Conservation (phyloP, 2,329 filamentous ascomycete species). For the Metarhizium rileyi region DNA sequence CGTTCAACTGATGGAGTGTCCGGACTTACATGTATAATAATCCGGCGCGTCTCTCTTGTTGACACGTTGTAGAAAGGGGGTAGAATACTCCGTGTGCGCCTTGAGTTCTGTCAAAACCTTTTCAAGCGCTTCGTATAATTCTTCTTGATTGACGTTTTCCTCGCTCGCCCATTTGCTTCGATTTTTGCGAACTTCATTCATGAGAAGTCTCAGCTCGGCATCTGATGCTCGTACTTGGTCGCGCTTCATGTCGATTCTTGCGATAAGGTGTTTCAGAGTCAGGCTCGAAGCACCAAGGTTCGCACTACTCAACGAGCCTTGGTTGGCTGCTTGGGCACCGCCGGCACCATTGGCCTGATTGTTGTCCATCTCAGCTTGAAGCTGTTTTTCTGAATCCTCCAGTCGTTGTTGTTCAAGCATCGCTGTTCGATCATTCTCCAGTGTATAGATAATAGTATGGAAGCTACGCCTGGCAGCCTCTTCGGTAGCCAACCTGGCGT, state of each 20-base stretch:
- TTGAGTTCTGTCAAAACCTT: slow-evolving; percentile 97
- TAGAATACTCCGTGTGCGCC: slow-evolving; percentile 93
- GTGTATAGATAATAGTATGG: slow-evolving; percentile 86
- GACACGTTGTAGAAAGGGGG: slow-evolving; percentile 87
- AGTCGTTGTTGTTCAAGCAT: slow-evolving; percentile 97
- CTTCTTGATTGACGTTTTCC: slow-evolving; percentile 94
- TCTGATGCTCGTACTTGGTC: slow-evolving; percentile 86
- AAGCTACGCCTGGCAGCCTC: slow-evolving; percentile 85
- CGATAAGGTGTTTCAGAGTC: slow-evolving; percentile 93
- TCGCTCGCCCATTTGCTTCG: slow-evolving; percentile 98
- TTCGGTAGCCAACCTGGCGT: slow-evolving; percentile 82
- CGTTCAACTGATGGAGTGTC: background rate
- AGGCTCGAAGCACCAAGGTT: slow-evolving; percentile 94
- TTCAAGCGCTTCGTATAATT: slow-evolving; percentile 91
- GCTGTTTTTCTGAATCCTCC: slow-evolving; percentile 90
- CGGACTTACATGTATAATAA: slow-evolving; percentile 72
- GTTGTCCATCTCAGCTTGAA: slow-evolving; percentile 87
- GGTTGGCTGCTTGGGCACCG: slow-evolving; percentile 50
- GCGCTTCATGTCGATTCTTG: slow-evolving; percentile 86
- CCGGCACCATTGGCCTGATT: slow-evolving; percentile 37
- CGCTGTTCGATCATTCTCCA: slow-evolving; percentile 89
- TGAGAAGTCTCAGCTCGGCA: slow-evolving; percentile 79
- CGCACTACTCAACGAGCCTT: slow-evolving; percentile 83
- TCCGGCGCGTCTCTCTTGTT: slow-evolving; percentile 96
- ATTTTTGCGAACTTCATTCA: slow-evolving; percentile 97